Percentiles rank a stretch among this genome's conserved stretches.
phyloP scores from a whole-genome alignment of 2,329 filamentous ascomycete genomes.

The Kalmusia sp. region DNA sequence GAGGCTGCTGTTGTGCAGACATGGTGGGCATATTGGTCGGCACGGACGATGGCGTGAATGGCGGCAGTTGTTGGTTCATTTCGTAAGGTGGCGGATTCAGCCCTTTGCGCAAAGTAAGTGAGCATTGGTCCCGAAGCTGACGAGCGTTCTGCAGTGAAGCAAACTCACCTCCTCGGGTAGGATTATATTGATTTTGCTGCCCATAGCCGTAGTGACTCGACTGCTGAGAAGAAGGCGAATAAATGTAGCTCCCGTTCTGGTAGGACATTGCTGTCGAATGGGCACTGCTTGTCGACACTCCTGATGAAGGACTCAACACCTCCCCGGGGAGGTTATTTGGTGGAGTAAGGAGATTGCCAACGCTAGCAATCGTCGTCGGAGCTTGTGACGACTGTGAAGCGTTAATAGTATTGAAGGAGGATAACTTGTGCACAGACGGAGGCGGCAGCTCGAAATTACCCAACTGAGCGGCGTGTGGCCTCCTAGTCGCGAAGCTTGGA shows the following conservation, averaged over 20 bases:
- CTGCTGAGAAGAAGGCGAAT: slow-evolving; percentile 63
- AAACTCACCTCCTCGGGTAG: slow-evolving; percentile 57
- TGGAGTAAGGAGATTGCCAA: slow-evolving; percentile 69
- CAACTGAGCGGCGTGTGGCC: slow-evolving; percentile 72
- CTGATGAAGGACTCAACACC: slow-evolving; percentile 67
- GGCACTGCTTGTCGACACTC: slow-evolving; percentile 66
- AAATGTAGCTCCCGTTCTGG: slow-evolving; percentile 68
- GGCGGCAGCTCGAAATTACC: slow-evolving; percentile 72
- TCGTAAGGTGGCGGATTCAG: slow-evolving; percentile 74
- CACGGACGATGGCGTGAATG: slow-evolving; percentile 66
- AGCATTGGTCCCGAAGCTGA: slow-evolving; percentile 61
- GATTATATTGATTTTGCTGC: slow-evolving; percentile 39
- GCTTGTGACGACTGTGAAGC: slow-evolving; percentile 56
- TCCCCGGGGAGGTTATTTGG: slow-evolving; percentile 67
- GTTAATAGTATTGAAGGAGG: slow-evolving; percentile 48
- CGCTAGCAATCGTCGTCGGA: slow-evolving; percentile 57
- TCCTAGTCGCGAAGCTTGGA: slow-evolving; percentile 73
- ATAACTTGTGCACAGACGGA: slow-evolving; percentile 65
- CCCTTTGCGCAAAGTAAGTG: slow-evolving; percentile 67
- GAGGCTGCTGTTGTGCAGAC: slow-evolving; percentile 51
- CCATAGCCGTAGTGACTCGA: slow-evolving; percentile 62
- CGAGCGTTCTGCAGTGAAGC: slow-evolving; percentile 60
- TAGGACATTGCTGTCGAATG: slow-evolving; percentile 64
- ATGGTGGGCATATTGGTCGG: slow-evolving; percentile 56
- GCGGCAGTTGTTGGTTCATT: slow-evolving; percentile 63